Conservation (phyloP, 2,329 filamentous ascomycete genomes). For the Chaetomium strumarium region DNA sequence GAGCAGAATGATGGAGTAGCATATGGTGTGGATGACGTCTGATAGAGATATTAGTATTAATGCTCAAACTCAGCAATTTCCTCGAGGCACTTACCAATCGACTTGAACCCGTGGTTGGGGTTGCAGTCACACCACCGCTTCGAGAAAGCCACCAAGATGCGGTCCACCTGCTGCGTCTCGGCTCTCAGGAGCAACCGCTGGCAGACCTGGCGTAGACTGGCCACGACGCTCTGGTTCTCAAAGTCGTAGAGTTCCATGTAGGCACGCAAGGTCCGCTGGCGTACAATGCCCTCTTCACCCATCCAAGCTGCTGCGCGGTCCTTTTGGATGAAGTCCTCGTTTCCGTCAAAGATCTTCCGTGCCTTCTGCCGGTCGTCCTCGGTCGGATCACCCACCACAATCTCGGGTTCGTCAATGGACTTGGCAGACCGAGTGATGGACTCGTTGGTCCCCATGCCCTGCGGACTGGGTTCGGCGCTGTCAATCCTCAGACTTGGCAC, state of each 20-base stretch:
- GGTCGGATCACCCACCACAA: conserved; percentile 52
- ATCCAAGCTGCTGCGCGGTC: conserved; percentile 82
- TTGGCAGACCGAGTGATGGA: conserved; percentile 28
- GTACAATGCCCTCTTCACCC: conserved; percentile 63
- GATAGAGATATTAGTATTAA: conserved; percentile 25
- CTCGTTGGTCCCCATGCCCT: conserved; percentile 20
- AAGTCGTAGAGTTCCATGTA: conserved; percentile 96
- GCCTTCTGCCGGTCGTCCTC: conserved; percentile 73
- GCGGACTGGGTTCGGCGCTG: conserved; percentile 35
- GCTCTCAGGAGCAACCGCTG: conserved; percentile 75
- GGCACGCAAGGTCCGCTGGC: conserved; percentile 57
- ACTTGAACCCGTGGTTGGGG: conserved; percentile 86
- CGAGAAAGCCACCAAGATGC: conserved; percentile 84
- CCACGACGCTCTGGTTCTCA: conserved; percentile 70
- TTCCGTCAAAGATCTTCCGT: conserved; percentile 74
- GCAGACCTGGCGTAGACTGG: conserved; percentile 74
- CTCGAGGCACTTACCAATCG: conserved; percentile 55
- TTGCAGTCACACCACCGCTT: conserved; percentile 93
- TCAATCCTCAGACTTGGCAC: conserved; percentile 42
- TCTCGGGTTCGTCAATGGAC: conserved; percentile 52
- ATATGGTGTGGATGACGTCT: conserved; percentile 96
- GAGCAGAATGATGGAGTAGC: conserved; percentile 88
- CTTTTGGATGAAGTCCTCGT: conserved; percentile 73
- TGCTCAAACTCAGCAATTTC: conserved; percentile 11
- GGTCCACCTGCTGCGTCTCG: conserved; percentile 94